phyloP scores from a whole-genome alignment of 148 eudicot genomes.

The Tetragonia tetragonoides region DNA sequence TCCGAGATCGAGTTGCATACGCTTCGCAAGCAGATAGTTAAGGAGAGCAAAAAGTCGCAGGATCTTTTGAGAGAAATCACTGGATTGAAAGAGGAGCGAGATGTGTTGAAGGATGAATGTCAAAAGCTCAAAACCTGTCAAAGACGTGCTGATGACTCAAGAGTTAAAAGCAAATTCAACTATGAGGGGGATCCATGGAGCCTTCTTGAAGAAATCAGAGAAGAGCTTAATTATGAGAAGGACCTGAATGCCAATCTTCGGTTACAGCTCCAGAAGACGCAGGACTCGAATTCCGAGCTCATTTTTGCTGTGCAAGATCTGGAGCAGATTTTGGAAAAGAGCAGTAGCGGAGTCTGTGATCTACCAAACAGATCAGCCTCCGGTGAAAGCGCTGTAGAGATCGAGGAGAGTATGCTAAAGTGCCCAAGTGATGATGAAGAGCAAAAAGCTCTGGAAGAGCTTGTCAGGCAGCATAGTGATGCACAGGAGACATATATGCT shows the following conservation, averaged over 20 bases:
- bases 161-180: slow-evolving; percentile 44
- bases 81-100: slow-evolving; percentile 69
- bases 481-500: slow-evolving; percentile 54
- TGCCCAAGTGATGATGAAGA: slow-evolving; percentile 70
- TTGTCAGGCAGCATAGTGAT: slow-evolving; percentile 71
- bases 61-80: slow-evolving; percentile 65
- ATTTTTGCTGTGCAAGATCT: slow-evolving; percentile 83
- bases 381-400: slow-evolving; percentile 32
- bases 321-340: slow-evolving; percentile 77
- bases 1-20: slow-evolving; percentile 83
- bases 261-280: slow-evolving; percentile 87
- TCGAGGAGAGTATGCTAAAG: slow-evolving; percentile 36
- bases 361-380: slow-evolving; percentile 28
- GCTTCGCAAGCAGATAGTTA: slow-evolving; percentile 81
- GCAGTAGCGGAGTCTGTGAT: slow-evolving; percentile 39
- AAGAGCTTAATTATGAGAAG: slow-evolving; percentile 73
- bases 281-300: slow-evolving; percentile 82
- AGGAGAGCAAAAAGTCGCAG: slow-evolving; percentile 89
- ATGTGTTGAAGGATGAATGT: slow-evolving; percentile 60
- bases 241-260: slow-evolving; percentile 70
- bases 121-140: slow-evolving; percentile 54
- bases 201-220: slow-evolving; percentile 67
- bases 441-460: slow-evolving; percentile 71
- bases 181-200: slow-evolving; percentile 66
- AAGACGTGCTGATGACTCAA: slow-evolving; percentile 45